A percentile compares a stretch with the other conserved stretches of the same genome.
Conservation (phyloP, 208 protist species). For the Trypanosoma platydactyli region DNA sequence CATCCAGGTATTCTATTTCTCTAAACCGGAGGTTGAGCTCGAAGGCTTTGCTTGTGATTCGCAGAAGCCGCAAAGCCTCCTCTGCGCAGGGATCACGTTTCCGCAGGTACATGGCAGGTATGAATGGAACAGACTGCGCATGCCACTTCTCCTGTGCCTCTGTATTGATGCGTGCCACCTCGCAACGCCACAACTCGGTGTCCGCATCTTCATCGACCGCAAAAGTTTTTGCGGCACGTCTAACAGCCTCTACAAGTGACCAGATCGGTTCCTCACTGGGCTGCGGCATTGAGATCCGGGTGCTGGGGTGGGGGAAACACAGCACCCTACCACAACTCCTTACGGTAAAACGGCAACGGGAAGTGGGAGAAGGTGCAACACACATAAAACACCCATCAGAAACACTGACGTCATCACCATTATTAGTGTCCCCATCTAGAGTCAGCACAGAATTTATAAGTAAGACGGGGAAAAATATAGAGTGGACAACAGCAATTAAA, state of each 20-base stretch:
- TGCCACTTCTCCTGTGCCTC: slow-evolving; percentile 34
- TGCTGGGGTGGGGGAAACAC: too few relatives aligned
- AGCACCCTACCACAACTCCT: too few relatives aligned
- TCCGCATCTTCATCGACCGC: slow-evolving; percentile 18
- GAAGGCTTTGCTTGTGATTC: slow-evolving; percentile 68
- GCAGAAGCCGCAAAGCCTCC: slow-evolving; percentile 45
- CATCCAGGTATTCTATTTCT: slow-evolving; percentile 79
- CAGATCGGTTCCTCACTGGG: background rate
- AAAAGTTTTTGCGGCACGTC: slow-evolving; percentile 14
- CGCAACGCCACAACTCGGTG: slow-evolving; percentile 22
- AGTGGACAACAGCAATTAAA: background rate
- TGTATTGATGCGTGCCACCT: slow-evolving; percentile 52
- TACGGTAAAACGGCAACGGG: too few relatives aligned
- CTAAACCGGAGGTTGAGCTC: slow-evolving; percentile 78
- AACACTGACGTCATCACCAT: too few relatives aligned
- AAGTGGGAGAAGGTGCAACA: too few relatives aligned
- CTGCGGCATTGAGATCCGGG: too few relatives aligned
- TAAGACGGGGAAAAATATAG: background rate
- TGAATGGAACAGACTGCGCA: slow-evolving; percentile 23
- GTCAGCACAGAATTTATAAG: too few relatives aligned
- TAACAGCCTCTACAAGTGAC: slow-evolving; percentile 26
- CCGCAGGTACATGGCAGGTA: slow-evolving; percentile 68
- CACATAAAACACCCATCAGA: too few relatives aligned
- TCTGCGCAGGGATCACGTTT: slow-evolving; percentile 50
- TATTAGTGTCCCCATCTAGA: too few relatives aligned